Conservation (phyloP, 129 eudicot species). For the Glebionis coronaria region DNA sequence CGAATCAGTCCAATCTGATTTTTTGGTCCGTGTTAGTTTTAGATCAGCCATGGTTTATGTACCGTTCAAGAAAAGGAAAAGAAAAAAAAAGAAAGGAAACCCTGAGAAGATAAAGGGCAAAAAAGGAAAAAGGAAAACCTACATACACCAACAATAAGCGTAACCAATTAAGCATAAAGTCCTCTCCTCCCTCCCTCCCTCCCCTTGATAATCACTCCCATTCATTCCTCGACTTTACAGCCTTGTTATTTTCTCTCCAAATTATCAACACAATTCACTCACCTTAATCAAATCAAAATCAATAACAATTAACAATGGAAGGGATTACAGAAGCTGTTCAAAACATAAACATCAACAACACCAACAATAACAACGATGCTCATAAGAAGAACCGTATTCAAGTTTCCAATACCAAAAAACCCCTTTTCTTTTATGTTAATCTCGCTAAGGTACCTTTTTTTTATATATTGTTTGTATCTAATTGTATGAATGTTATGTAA, state of each 20-base stretch:
- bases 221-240: slow-evolving; percentile 28
- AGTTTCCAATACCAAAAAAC: slow-evolving; percentile 77
- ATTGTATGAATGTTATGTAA: neutral
- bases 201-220: slow-evolving; percentile 16
- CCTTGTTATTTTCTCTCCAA: neutral
- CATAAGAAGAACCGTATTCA: slow-evolving; percentile 66
- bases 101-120: slow-evolving; percentile 8
- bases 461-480: neutral
- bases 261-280: neutral
- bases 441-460: slow-evolving; percentile 56
- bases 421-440: slow-evolving; percentile 74
- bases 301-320: slow-evolving; percentile 40
- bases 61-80: too few species aligned
- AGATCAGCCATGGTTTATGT: too few species aligned
- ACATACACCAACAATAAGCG: neutral
- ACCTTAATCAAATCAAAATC: neutral
- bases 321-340: slow-evolving; percentile 43
- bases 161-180: slow-evolving; percentile 9
- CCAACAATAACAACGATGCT: neutral
- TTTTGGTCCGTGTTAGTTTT: too few species aligned
- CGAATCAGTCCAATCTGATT: too few species aligned
- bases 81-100: slow-evolving; percentile 10
- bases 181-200: slow-evolving; percentile 16
- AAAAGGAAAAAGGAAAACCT: neutral
- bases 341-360: slow-evolving; percentile 25